Base-by-base conservation (phyloP, 1,284 basidiomycete species). In the Irpex sp. region DNA sequence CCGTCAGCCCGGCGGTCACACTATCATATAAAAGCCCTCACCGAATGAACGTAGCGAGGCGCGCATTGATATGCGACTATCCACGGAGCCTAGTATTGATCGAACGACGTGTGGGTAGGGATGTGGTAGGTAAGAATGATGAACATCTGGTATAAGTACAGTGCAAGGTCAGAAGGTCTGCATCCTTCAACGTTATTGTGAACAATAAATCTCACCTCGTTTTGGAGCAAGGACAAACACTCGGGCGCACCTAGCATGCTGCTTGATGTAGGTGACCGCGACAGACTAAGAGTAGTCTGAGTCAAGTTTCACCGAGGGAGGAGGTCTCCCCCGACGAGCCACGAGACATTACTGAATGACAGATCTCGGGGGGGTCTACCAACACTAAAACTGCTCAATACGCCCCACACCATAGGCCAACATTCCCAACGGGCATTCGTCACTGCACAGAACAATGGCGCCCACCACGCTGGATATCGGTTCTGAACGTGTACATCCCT, bases 281-380 rank as follows among this genome's bases (percentile, higher is more conserved):
- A 51, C 49, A 51, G 49, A 51, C 49, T 51, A 51, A 51, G 49
- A 51, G 49, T 51, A 51, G 49, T 51, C 49, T 7, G 49, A 51
- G 49, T 51, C 49, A 51, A 51, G 49, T 51, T 51, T 51, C 21
- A 26, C 49, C 17, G 8, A 26, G 49, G 17, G 49, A 51, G 9
- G 49, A 15, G 8, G 39, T 15, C 15, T 51, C 43, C 49, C 49
- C 49, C 8, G 17, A 17, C 49, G 21, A 51, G 49, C 49, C 49
- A 51, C 49, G 49, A 17, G 17, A 19, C 21, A 17, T 15, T 43
- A 15, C 49, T 51, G 9, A 51, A 51, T 51, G 49, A 26, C 49
- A 51, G 49, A 51, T 51, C 8, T 26, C n/a, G 49, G 49, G 21
- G 49, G 3, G 21, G 49, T 15, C 17, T 19, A 15, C 49, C 49